Base-by-base conservation (phyloP, 108 stramenopile genomes). In the Epipyxis sp. region DNA sequence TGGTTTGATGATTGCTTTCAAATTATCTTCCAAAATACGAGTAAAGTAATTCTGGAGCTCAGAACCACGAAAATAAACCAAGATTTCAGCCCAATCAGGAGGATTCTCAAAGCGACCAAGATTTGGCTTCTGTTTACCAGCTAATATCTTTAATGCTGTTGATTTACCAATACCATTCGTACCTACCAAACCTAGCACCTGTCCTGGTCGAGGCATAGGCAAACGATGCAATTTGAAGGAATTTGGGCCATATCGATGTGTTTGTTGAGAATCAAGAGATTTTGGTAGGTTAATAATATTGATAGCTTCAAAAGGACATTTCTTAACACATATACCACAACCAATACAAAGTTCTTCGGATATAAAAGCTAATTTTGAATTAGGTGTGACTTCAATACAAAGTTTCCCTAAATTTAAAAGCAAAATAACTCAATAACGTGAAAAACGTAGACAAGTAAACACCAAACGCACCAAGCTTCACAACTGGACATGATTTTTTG, bases 211-310 rank as follows among this genome's bases (percentile, higher is more conserved):
- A 6, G 98, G 98, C 95, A 92, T 97, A 71, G 98, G 98, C 40
- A 99, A 85, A 0, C 98, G 88, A 82, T 99, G 98, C 30, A 99
- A 89, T 84, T 97, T 98, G 91, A 99, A 99, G 42, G 91, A 88
- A 90, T 99, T 99, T 69, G 96, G 95, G 1, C 98, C 98, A 77
- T 98, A 99, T 40, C 98, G 93, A 87, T 99, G 98, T 2, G 98
- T 99, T 16, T 93, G 95, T 44, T 95, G 92, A 69, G 79, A 69
- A 65, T 96, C 94, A 34, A 99, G 88, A 79, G 95, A 93, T 84
- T 96, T 61, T 74, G 98, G 98, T 39, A 99, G 85, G 79, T 99
- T 99, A 92, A 99, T 97, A 80, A 99, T 97, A 59, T 86, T 85
- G 69, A 99, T 94, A 42, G 98, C 98, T 69, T 92, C 95, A 80